These are phyloP conservation scores for Torulaspora gathmanii DNA, from an alignment of 805 yeast species.

Conservation along the genomic window DNA sequence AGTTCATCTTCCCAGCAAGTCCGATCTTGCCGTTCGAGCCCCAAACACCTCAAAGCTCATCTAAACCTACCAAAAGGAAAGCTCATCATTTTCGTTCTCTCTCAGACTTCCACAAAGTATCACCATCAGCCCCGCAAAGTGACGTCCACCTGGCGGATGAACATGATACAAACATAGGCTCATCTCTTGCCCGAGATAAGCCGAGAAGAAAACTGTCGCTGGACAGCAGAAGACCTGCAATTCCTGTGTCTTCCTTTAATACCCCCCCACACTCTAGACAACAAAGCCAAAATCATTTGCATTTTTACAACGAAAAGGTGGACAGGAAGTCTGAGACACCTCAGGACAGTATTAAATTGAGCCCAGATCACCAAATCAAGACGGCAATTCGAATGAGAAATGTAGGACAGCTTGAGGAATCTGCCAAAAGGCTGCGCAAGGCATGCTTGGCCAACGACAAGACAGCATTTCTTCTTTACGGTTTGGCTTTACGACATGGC, in stretches of 20 bases:
- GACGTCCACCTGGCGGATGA: not conserved
- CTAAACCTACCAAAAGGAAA: not conserved
- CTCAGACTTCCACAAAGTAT: slow-evolving; percentile 13
- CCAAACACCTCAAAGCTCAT: slow-evolving; percentile 2
- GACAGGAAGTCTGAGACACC: slow-evolving; percentile 2
- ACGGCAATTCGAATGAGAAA: slow-evolving; percentile 48
- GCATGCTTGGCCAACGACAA: slow-evolving; percentile 59
- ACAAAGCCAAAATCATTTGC: slow-evolving; percentile 4
- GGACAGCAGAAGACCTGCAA: slow-evolving; percentile 10
- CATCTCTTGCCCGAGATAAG: not conserved
- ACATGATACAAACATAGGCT: not conserved
- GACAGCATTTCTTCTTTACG: slow-evolving; percentile 67
- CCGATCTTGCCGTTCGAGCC: slow-evolving; percentile 17
- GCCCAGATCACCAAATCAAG: slow-evolving; percentile 5
- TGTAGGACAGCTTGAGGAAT: slow-evolving; percentile 59
- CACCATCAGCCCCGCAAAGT: not conserved
- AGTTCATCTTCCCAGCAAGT: slow-evolving; percentile 21
- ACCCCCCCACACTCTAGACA: slow-evolving; percentile 7
- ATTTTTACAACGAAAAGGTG: not conserved
- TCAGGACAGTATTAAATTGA: not conserved
- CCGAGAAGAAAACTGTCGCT: slow-evolving; percentile 11
- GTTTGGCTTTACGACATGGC: slow-evolving; percentile 61
- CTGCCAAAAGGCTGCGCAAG: slow-evolving; percentile 60
- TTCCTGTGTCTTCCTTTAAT: slow-evolving; percentile 7
- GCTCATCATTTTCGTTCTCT: slow-evolving; percentile 17